Conservation (phyloP, 805 yeast species). For the Yarrowia divulgata region DNA sequence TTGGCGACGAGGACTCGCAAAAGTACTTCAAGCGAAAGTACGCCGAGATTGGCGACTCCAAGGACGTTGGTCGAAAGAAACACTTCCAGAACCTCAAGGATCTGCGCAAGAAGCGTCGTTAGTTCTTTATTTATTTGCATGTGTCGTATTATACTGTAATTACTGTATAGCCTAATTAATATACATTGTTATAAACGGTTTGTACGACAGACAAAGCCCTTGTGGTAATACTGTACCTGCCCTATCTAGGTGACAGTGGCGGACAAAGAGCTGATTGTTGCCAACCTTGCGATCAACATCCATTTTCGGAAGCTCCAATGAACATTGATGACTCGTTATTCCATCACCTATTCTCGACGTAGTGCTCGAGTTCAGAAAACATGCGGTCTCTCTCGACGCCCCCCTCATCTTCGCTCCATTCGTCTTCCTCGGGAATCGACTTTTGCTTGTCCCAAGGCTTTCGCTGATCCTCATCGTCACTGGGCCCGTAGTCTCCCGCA, state of each 20-base stretch:
- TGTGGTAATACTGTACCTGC: no score
- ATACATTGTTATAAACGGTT: no score
- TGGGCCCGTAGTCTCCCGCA: slow-evolving; percentile 27
- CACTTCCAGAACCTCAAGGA: slow-evolving; percentile 69
- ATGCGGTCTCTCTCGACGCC: slow-evolving; percentile 43
- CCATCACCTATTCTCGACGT: slow-evolving; percentile 29
- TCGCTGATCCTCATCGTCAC: slow-evolving; percentile 22
- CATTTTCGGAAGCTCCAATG: no score
- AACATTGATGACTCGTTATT: no score
- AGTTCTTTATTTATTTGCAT: slow-evolving; percentile 36
- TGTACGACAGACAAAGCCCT: no score
- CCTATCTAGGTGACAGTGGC: no score
- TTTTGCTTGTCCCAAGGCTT: slow-evolving; percentile 30
- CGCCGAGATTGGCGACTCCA: slow-evolving; percentile 73
- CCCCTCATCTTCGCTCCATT: slow-evolving; percentile 48
- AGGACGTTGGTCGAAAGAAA: slow-evolving; percentile 69
- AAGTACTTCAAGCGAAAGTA: slow-evolving; percentile 87
- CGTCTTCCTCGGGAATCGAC: slow-evolving; percentile 34
- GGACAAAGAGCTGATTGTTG: no score
- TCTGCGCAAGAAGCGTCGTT: slow-evolving; percentile 58
- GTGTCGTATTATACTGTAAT: not conserved
- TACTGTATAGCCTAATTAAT: no score
- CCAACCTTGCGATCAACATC: no score
- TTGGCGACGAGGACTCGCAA: slow-evolving; percentile 72
- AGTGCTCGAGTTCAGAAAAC: slow-evolving; percentile 30